Percentiles rank a stretch among this genome's conserved stretches.
Conservation (phyloP, 768 basidiomycete species). For the Lactarius quietus region DNA sequence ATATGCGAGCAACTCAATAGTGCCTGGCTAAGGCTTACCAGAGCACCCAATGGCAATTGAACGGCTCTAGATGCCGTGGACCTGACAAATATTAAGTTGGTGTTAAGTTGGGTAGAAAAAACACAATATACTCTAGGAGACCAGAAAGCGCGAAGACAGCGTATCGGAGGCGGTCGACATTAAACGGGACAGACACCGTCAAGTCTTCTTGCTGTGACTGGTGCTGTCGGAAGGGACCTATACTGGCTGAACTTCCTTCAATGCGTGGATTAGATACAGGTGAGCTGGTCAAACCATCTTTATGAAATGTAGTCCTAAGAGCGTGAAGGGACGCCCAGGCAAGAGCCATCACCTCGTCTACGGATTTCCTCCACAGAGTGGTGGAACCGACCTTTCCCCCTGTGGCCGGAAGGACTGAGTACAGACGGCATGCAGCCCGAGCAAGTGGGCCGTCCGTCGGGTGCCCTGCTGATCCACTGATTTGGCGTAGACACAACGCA, state of each 20-base stretch:
- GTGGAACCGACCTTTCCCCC: conserved; percentile 78
- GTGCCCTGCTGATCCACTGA: conserved; percentile 51
- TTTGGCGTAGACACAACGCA: conserved; percentile 48
- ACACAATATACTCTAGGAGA: conserved; percentile 48
- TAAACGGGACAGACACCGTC: conserved; percentile 47
- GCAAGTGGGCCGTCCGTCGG: conserved; percentile 41
- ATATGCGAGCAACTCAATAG: conserved; percentile 46
- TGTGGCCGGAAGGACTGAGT: conserved; percentile 59
- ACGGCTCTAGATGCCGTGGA: conserved; percentile 58
- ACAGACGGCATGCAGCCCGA: conserved; percentile 52
- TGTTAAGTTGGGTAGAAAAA: background rate
- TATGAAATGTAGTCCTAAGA: conserved; percentile 57
- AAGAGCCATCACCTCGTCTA: conserved; percentile 65
- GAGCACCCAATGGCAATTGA: conserved; percentile 60
- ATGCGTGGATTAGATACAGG: background rate
- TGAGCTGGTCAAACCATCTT: conserved; percentile 38
- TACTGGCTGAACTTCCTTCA: conserved; percentile 19
- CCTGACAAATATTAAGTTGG: conserved; percentile 37
- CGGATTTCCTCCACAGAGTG: conserved; percentile 67
- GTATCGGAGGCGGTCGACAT: conserved; percentile 58
- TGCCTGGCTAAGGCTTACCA: conserved; percentile 50
- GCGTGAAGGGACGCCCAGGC: conserved; percentile 59
- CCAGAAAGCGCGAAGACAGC: conserved; percentile 49
- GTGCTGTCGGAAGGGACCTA: conserved; percentile 21
- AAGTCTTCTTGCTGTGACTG: conserved; percentile 43